Conservation (phyloP, 805 yeast species). For the Ogataea minuta region DNA sequence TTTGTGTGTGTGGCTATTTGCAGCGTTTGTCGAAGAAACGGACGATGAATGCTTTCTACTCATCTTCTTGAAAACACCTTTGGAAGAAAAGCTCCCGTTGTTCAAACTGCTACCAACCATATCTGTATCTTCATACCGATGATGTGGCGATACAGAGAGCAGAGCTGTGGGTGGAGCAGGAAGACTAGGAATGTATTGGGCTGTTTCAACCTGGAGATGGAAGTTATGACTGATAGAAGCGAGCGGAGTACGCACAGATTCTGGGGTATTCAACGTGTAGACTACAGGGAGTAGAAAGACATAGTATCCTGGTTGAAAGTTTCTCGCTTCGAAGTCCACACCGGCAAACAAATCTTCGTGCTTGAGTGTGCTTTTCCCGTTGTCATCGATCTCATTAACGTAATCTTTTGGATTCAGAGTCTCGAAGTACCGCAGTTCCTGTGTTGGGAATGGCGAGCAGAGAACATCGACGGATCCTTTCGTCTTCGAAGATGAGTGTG, state of each 20-base stretch:
- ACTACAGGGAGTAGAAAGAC: slow-evolving; percentile 63
- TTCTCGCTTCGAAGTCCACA: slow-evolving; percentile 10
- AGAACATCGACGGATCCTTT: slow-evolving; percentile 16
- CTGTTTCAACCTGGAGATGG: slow-evolving; percentile 38
- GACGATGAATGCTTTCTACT: slow-evolving; percentile 22
- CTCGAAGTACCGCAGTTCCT: slow-evolving; percentile 24
- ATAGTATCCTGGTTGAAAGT: slow-evolving; percentile 63
- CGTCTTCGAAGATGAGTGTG: slow-evolving; percentile 10
- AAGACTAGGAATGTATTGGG: slow-evolving; percentile 27
- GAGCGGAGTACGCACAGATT: slow-evolving; percentile 51
- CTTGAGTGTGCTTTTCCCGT: slow-evolving; percentile 16
- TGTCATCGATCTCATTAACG: slow-evolving; percentile 24
- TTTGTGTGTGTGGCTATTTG: slow-evolving; percentile 23
- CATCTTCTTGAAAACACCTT: slow-evolving; percentile 26
- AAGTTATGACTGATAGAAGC: slow-evolving; percentile 47
- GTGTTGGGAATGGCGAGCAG: slow-evolving; percentile 27
- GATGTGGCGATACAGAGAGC: slow-evolving; percentile 36
- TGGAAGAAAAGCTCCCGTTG: slow-evolving; percentile 6
- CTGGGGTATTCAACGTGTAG: slow-evolving; percentile 63
- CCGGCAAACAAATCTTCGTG: slow-evolving; percentile 22
- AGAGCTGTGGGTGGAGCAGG: slow-evolving; percentile 33
- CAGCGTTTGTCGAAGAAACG: slow-evolving; percentile 11
- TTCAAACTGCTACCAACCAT: slow-evolving; percentile 3
- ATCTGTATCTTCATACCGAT: slow-evolving; percentile 23
- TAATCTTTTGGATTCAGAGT: slow-evolving; percentile 25